These are phyloP conservation scores for Penicillium sp. DNA, from an alignment of 2,329 filamentous ascomycete genomes.

Conservation along the genomic window DNA sequence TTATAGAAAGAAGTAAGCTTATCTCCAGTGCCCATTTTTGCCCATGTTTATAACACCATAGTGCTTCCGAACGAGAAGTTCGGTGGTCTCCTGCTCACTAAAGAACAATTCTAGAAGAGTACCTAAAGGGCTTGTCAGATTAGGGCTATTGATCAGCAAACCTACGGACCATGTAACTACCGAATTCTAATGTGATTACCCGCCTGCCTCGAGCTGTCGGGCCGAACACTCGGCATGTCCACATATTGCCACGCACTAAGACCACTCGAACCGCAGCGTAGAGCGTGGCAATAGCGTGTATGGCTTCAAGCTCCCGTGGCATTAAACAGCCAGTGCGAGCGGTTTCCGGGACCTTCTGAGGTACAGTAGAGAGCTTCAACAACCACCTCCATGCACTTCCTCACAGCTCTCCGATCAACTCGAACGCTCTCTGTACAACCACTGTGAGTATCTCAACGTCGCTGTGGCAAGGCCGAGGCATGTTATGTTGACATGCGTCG, in stretches of 20 bases:
- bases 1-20: not conserved
- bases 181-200: not conserved
- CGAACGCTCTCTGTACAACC: not conserved
- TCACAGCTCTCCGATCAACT: not conserved
- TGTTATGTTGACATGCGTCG: not conserved
- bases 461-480: not conserved
- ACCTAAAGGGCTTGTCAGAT: not conserved
- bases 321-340: not conserved
- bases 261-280: not conserved
- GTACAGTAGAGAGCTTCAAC: not conserved
- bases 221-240: not conserved
- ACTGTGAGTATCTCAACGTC: conserved; percentile 7
- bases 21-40: not conserved
- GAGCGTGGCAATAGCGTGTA: not conserved
- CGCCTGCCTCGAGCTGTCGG: not conserved
- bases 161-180: not conserved
- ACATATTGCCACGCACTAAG: not conserved
- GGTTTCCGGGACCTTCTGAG: not conserved
- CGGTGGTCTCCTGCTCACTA: not conserved
- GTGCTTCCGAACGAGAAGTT: conserved; percentile 1
- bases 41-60: not conserved
- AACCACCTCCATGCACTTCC: conserved; percentile 6
- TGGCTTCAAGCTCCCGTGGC: not conserved
- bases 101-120: not conserved
- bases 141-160: not conserved